These are phyloP conservation scores for Diaporthe eres DNA, from an alignment of 2,329 filamentous ascomycete species.

Conservation along the genomic window DNA sequence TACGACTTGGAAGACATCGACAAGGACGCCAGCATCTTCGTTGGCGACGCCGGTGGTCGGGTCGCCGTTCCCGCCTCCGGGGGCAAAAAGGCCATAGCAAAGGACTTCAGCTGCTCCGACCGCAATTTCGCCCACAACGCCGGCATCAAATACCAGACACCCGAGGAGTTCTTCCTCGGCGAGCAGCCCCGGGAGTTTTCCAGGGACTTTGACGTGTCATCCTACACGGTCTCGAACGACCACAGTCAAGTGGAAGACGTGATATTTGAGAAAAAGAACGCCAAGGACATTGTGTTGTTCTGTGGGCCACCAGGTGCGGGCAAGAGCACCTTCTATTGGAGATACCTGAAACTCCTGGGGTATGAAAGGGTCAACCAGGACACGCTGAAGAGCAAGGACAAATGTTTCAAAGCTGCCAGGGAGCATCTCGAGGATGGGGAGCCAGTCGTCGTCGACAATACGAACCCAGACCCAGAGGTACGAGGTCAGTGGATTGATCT, in stretches of 20 bases:
- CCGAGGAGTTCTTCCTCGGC: conserved; percentile 90
- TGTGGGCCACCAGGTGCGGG: conserved; percentile 91
- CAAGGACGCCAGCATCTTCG: conserved; percentile 80
- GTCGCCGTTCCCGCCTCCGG: conserved; percentile 54
- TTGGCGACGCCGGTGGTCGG: conserved; percentile 86
- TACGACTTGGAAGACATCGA: conserved; percentile 77
- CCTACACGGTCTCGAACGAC: conserved; percentile 63
- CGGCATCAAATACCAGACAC: conserved; percentile 84
- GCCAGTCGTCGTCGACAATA: conserved; percentile 90
- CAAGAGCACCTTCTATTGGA: conserved; percentile 93
- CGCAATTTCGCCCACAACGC: conserved; percentile 89
- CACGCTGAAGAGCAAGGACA: conserved; percentile 78
- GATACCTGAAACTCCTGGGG: conserved; percentile 79
- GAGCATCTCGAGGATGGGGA: conserved; percentile 74
- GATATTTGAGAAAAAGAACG: conserved; percentile 72
- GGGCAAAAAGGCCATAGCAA: conserved; percentile 51
- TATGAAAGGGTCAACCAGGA: conserved; percentile 95
- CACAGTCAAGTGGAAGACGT: conserved; percentile 49
- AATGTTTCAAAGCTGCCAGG: conserved; percentile 79
- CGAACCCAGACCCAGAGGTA: conserved; percentile 87
- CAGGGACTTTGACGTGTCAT: conserved; percentile 78
- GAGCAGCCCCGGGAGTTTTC: conserved; percentile 75
- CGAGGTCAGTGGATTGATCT: conserved; percentile 84
- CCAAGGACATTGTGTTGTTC: conserved; percentile 84
- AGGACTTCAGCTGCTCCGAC: conserved; percentile 77